A percentile compares a stretch with the other conserved stretches of the same genome.
Conservation (phyloP, 495 filamentous ascomycete species). For the Aspergillus bridgeri region DNA sequence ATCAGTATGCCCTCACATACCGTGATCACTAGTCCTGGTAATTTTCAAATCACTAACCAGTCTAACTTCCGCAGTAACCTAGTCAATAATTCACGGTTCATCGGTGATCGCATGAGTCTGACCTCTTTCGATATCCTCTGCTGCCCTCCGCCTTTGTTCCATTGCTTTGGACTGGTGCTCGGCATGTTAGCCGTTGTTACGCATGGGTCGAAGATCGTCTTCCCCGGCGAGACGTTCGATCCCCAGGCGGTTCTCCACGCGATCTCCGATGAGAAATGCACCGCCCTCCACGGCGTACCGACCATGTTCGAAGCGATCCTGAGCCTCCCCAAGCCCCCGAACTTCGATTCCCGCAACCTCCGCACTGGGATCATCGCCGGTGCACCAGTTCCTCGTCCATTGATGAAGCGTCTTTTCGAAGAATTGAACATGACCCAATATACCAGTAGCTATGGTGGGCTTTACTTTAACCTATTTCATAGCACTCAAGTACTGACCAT, state of each 20-base stretch:
- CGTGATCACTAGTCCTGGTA: too few species aligned
- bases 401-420: constrained; percentile 60
- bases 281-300: constrained; percentile 67
- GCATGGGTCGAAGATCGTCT: constrained; percentile 64
- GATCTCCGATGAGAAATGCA: constrained; percentile 61
- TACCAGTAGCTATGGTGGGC: constrained; percentile 59
- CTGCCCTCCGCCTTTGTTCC: constrained; percentile 69
- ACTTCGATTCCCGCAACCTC: constrained; percentile 46
- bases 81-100: constrained; percentile 67
- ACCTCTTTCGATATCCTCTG: constrained; percentile 60
- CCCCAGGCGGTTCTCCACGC: constrained; percentile 54
- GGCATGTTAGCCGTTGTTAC: constrained; percentile 64
- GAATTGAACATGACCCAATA: constrained; percentile 65
- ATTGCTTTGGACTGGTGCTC: constrained; percentile 71
- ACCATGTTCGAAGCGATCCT: constrained; percentile 71
- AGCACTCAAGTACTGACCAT: background rate
- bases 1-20: constrained; percentile 46
- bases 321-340: constrained; percentile 43
- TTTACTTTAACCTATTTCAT: too few species aligned
- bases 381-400: constrained; percentile 58
- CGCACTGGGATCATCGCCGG: constrained; percentile 69
- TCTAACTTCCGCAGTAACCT: constrained; percentile 47
- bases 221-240: constrained; percentile 63
- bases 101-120: constrained; percentile 65
- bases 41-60: constrained; percentile 9